Conservation (phyloP, 2,329 filamentous ascomycete genomes). For the Calycina marina region DNA sequence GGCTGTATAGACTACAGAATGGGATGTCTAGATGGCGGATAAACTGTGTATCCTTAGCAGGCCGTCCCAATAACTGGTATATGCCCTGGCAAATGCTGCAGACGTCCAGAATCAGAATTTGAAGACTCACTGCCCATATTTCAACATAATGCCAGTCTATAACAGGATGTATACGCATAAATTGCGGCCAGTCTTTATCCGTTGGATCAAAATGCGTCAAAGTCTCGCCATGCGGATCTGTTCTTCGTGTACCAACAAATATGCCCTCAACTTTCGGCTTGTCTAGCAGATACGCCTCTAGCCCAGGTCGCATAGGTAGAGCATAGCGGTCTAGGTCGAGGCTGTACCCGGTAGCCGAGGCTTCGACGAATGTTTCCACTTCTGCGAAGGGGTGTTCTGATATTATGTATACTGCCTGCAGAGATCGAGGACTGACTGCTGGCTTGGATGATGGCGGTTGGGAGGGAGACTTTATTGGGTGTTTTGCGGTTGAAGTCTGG, state of each 20-base stretch:
- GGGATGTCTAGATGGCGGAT: conserved; percentile 64
- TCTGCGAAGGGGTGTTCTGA: conserved; percentile 71
- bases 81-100: too few relatives aligned
- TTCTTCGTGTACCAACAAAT: conserved; percentile 76
- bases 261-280: conserved; percentile 56
- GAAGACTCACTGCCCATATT: conserved; percentile 69
- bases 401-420: conserved; percentile 54
- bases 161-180: conserved; percentile 88
- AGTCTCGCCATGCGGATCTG: conserved; percentile 74
- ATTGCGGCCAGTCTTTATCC: conserved; percentile 77
- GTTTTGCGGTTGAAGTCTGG: background rate
- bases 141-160: conserved; percentile 97
- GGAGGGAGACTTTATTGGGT: background rate
- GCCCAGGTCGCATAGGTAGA: conserved; percentile 66
- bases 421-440: conserved; percentile 31
- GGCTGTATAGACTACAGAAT: conserved; percentile 80
- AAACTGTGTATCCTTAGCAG: conserved; percentile 38
- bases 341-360: conserved; percentile 53
- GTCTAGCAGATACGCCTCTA: conserved; percentile 60
- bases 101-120: too few relatives aligned
- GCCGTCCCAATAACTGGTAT: background rate
- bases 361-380: conserved; percentile 70
- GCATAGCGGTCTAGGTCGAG: conserved; percentile 63
- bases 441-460: conserved; percentile 53
- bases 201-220: conserved; percentile 77